A percentile compares a stretch with the other conserved stretches of the same genome.
phyloP scores from a whole-genome alignment of 148 eudicot genomes.

The Rhododendron ovatum region DNA sequence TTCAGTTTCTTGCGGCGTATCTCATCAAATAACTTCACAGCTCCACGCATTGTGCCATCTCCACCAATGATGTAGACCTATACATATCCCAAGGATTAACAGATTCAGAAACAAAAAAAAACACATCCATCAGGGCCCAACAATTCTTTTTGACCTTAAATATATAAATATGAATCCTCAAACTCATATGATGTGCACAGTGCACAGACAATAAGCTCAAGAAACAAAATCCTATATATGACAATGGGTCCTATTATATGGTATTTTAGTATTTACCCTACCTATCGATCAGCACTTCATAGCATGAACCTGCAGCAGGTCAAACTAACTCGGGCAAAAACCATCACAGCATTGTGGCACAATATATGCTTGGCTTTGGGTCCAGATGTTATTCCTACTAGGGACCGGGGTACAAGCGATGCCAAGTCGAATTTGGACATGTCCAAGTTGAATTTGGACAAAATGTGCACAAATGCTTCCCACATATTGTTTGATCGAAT shows the following conservation, averaged over 20 bases:
- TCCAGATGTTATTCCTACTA: neutral
- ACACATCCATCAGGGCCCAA: neutral
- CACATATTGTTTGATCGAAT: no score
- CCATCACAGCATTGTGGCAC: neutral
- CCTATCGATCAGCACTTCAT: no score
- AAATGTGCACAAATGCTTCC: no score
- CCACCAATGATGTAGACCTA: constrained; percentile 76
- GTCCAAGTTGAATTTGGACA: no score
- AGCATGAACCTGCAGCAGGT: neutral
- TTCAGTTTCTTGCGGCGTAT: constrained; percentile 42
- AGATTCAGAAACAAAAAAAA: neutral
- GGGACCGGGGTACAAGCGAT: no score
- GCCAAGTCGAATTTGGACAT: no score
- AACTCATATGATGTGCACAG: neutral
- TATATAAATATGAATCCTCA: neutral
- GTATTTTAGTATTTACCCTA: no score
- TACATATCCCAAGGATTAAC: neutral
- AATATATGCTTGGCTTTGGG: neutral
- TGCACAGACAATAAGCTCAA: neutral
- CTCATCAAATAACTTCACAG: constrained; percentile 58
- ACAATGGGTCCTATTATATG: neutral
- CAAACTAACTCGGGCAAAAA: neutral
- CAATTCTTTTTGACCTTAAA: neutral
- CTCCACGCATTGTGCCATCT: constrained; percentile 81
- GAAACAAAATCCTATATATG: neutral